Evolutionary conservation across 2,329 filamentous ascomycete species (phyloP).

Genomic region (Talaromyces islandicus): DNA sequence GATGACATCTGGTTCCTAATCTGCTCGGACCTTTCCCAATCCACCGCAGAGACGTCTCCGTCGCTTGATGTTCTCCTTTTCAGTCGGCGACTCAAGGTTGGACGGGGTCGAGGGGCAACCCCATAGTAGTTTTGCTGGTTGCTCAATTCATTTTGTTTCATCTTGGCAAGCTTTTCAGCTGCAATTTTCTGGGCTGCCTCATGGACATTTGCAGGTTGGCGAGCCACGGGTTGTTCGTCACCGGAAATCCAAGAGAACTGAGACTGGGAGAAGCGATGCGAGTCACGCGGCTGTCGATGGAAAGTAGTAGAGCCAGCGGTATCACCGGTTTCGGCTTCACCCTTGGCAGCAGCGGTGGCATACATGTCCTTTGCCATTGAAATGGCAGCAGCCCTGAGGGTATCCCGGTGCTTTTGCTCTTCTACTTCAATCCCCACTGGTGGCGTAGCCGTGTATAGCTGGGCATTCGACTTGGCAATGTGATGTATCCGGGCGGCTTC

Average conservation of each 20-base stretch:
- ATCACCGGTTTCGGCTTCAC: conserved; percentile 11
- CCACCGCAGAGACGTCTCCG: conserved; percentile 52
- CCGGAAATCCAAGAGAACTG: conserved; percentile 26
- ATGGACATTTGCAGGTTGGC: conserved; percentile 54
- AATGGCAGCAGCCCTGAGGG: conserved; percentile 73
- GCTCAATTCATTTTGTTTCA: conserved; percentile 64
- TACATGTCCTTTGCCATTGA: conserved; percentile 91
- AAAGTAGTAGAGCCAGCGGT: conserved; percentile 25
- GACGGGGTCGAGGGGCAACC: conserved; percentile 37
- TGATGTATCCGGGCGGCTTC: conserved; percentile 60
- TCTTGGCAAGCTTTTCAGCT: conserved; percentile 72
- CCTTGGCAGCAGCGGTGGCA: conserved; percentile 43
- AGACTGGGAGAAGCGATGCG: conserved; percentile 21
- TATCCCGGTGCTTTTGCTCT: conserved; percentile 66
- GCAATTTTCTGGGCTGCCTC: conserved; percentile 83
- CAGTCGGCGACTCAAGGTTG: conserved; percentile 52
- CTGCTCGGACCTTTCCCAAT: conserved; percentile 62
- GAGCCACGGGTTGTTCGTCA: conserved; percentile 16
- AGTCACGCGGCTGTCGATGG: conserved; percentile 22
- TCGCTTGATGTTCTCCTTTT: conserved; percentile 64
- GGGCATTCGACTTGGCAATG: conserved; percentile 61
- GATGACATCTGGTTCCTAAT: conserved; percentile 76
- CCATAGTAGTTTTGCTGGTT: conserved; percentile 74
- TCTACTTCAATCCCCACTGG: conserved; percentile 66
- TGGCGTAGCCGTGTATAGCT: conserved; percentile 73